These are phyloP conservation scores for Naganishia onofrii DNA, from an alignment of 768 basidiomycete species.

Conservation along the genomic window DNA sequence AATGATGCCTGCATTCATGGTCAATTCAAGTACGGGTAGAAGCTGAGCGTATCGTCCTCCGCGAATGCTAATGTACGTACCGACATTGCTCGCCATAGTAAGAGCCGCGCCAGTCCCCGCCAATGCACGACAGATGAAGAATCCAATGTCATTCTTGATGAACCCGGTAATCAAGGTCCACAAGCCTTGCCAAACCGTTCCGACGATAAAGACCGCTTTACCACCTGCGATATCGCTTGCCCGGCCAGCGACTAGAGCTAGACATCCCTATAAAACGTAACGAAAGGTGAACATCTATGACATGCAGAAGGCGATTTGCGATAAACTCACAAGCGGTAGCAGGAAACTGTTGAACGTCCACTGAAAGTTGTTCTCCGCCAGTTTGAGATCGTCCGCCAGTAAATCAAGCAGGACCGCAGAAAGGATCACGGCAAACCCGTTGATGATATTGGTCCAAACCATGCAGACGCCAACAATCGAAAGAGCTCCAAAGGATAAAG, in stretches of 20 bases:
- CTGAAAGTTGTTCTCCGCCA: not conserved
- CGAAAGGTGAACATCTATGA: too few species aligned
- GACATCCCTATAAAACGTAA: too few species aligned
- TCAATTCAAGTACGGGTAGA: not conserved
- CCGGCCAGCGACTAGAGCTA: not conserved
- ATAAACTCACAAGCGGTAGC: constrained; percentile 9
- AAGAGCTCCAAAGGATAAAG: not conserved
- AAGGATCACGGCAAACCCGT: not conserved
- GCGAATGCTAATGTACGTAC: not conserved
- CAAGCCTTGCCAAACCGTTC: constrained; percentile 4
- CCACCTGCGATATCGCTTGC: constrained; percentile 6
- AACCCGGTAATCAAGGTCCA: not conserved
- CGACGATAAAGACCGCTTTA: constrained; percentile 5
- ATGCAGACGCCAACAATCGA: not conserved
- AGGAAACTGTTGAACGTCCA: not conserved
- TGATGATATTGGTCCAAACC: not conserved
- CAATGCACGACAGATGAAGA: constrained; percentile 7
- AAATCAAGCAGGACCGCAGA: not conserved
- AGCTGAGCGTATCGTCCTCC: not conserved
- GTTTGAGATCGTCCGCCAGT: not conserved
- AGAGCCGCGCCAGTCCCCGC: not conserved
- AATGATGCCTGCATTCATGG: not conserved
- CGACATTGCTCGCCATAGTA: constrained; percentile 13
- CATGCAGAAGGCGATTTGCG: too few species aligned
- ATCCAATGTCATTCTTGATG: not conserved